Evolutionary conservation across 2,329 filamentous ascomycete species (phyloP), one percentile per base, ranked within the genome.

Genomic region (Fusarium sp.): DNA sequence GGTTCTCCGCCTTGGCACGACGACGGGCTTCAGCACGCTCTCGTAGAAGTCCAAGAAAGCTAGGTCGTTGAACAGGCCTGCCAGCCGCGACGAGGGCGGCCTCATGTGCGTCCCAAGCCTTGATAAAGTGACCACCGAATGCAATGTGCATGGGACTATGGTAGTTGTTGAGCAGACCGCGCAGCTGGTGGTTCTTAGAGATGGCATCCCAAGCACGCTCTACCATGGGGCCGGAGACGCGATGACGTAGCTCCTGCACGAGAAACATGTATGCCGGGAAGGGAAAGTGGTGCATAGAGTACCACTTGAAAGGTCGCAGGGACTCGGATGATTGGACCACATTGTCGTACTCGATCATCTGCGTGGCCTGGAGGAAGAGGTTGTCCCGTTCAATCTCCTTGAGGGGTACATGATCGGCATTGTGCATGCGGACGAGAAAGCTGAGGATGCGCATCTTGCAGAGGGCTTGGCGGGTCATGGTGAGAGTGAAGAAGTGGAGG

Each of bases 191-290:
- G 74, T 88, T 87, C 67, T 83, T 80, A 55, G 82, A 80, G 62
- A 89, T 85, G 29, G 84, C 84, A 7, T 82, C 79, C 87, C 87
- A 89, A 0, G 87, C 86, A 10, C 85, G 83, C 71, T 89, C 86
- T 58, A 86, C 86, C 63, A 87, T 79, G 1, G 84, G 82, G n/a
- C 87, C 87, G 0, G 81, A 81, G 3, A 82, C 83, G 25, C 86
- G 83, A 20, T 80, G 77, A 6, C 84, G 84, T 36, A 89, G 79
- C 72, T 88, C 86, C 53, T 83, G 84, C 11, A 87, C 81, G 20
- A 89, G 79, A 71, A 86, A 88, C 75, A 89, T 86, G 76, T 89
- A 89, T 1, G 85, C 87, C 2, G 86, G 86, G 66, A 89, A 83
- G 8, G 87, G 87, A 59, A 89, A 87, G 74, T 89, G 82, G 71